Evolutionary conservation across 257 asterid genomes (phyloP).

Genomic region (Solanum neorickii): DNA sequence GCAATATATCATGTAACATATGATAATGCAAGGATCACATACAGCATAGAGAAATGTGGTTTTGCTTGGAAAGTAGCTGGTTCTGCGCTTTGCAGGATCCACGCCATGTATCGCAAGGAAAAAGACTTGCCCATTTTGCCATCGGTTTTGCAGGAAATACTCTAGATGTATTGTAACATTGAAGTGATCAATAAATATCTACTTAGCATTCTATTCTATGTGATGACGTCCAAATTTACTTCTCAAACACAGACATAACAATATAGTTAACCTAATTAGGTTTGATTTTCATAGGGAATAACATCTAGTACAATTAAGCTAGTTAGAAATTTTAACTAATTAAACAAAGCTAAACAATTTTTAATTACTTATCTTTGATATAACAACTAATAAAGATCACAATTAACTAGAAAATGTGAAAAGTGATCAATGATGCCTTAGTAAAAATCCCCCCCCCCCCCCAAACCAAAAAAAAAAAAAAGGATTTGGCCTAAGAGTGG

Average conservation of each 20-base stretch:
- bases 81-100: conserved; percentile 37
- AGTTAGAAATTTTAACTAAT: background rate
- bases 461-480: too few species aligned
- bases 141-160: conserved; percentile 37
- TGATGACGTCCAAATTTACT: background rate
- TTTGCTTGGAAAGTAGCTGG: conserved; percentile 82
- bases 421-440: background rate
- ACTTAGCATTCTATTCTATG: background rate
- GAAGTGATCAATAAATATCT: background rate
- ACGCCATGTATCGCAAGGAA: conserved; percentile 27
- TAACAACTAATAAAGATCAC: background rate
- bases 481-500: too few species aligned
- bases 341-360: background rate
- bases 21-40: conserved; percentile 11
- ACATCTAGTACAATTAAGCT: background rate
- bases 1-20: conserved; percentile 54
- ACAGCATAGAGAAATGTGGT: conserved; percentile 23
- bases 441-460: too few species aligned
- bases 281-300: background rate
- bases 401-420: too few species aligned
- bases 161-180: background rate
- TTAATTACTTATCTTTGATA: too few species aligned
- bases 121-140: conserved; percentile 26
- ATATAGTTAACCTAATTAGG: background rate
- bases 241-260: background rate